Base-by-base conservation (phyloP, 192 early-diverging fungal genomes). In the Pilaira anomala region DNA sequence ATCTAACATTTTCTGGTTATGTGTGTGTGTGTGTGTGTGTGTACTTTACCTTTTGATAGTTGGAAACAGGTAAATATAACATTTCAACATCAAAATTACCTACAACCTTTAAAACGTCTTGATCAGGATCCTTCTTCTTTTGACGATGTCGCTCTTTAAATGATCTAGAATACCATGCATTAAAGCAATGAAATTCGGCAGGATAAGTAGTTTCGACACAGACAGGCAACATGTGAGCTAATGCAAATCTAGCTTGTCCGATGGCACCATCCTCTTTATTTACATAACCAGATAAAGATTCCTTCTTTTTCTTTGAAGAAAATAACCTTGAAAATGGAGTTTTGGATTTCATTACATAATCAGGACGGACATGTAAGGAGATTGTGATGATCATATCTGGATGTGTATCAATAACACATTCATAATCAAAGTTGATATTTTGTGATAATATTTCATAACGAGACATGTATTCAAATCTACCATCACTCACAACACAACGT, bases 181-280 rank as follows among this genome's bases (percentile, higher is more conserved):
- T 72, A 36, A 72, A 62, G 48, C 70, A 72, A 48, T 65, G 57
- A 19, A 72, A 72, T 7, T 40, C 44, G 8, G 64, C 70, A 4
- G 30, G 21, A 45, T 62, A 66, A 7, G 63, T 21, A 1, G 50
- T 45, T 50, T 62, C 48, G 13, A 62, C 30, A 53, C 70, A 72
- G 12, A 57, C 70, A 2, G 39, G 51, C 0, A 72, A n/a, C 59
- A 72, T 65, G 29, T 72, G 52, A 1, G 33, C 12, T 7, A 72
- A n/a, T 29, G 70, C 70, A 57, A 72, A 66, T 16, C 65, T 48
- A 5, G 70, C 59, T 40, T 72, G 70, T 18, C 70, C 70, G 36
- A 72, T 50, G 4, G 70, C 63, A 22, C 70, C 70, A 54, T 72
- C 70, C 13, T 72, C 63, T 30, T 66, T 48, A 40, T 49, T 66